These are phyloP conservation scores for Hansenula lynferdii DNA, from an alignment of 1,139 yeast species.

Conservation along the genomic window DNA sequence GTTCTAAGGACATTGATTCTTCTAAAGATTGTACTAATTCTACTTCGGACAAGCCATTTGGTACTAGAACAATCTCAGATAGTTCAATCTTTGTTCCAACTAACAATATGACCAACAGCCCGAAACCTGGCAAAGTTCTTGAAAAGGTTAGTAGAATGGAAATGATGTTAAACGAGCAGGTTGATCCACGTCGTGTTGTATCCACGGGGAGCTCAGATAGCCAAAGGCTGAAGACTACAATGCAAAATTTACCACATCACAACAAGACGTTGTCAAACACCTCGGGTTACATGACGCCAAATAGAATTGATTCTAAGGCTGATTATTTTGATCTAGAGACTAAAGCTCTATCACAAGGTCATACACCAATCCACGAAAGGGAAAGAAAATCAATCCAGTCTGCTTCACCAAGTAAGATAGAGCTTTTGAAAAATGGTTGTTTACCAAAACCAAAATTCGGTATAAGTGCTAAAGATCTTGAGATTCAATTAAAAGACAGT, in stretches of 20 bases:
- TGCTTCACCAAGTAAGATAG: neutral
- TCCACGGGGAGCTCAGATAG: conserved; percentile 1
- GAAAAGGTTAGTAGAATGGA: conserved; percentile 1
- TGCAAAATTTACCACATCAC: neutral
- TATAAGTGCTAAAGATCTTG: conserved; percentile 22
- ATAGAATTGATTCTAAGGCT: neutral
- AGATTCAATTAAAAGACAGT: conserved; percentile 24
- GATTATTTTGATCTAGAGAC: neutral
- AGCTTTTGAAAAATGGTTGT: neutral
- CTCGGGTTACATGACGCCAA: neutral
- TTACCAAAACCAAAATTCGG: conserved; percentile 15
- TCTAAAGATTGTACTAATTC: too few relatives aligned
- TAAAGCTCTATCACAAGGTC: neutral
- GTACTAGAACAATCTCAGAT: conserved; percentile 1
- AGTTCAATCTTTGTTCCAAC: neutral
- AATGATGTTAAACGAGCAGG: conserved; percentile 1
- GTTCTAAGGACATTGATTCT: too few relatives aligned
- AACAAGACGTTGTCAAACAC: neutral
- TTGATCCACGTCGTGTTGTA: conserved; percentile 1
- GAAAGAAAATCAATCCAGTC: neutral
- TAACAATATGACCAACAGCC: neutral
- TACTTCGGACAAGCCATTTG: conserved; percentile 5
- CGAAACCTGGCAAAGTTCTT: neutral
- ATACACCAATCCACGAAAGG: conserved; percentile 2
- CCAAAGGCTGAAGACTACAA: neutral